Percentiles rank a stretch among this genome's conserved stretches.
Evolutionary conservation across 106 monocot species (phyloP).

Genomic region (Dendrobium catenatum): DNA sequence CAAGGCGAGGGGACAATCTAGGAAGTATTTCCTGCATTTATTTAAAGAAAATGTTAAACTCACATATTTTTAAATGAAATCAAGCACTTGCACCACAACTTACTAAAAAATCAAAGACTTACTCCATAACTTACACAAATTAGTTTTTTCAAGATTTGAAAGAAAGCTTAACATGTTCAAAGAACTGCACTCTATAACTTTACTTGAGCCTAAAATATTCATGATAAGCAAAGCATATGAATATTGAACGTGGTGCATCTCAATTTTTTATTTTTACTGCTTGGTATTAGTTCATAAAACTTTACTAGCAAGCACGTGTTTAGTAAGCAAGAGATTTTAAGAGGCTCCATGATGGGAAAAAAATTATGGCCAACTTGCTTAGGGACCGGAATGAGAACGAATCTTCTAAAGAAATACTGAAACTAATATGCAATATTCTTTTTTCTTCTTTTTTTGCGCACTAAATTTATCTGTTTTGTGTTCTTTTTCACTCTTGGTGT

Average conservation of each 20-base stretch:
- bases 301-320: no score
- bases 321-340: no score
- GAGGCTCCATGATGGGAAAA: no score
- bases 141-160: not conserved
- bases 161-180: not conserved
- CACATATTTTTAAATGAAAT: not conserved
- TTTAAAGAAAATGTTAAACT: not conserved
- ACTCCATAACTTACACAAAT: not conserved
- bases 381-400: no score
- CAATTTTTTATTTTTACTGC: no score
- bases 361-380: no score
- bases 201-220: not conserved
- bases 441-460: no score
- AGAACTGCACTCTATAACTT: not conserved
- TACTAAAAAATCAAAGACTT: not conserved
- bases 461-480: no score
- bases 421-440: no score
- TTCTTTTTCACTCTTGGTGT: no score
- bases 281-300: no score
- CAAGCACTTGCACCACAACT: not conserved
- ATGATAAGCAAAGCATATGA: not conserved
- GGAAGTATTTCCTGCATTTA: slow-evolving; percentile 71
- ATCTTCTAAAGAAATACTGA: no score
- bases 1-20: slow-evolving; percentile 75
- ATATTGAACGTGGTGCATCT: not conserved